Evolutionary conservation across 1,139 yeast genomes (phyloP).

Genomic region (Groenewaldozyma auringiensis): DNA sequence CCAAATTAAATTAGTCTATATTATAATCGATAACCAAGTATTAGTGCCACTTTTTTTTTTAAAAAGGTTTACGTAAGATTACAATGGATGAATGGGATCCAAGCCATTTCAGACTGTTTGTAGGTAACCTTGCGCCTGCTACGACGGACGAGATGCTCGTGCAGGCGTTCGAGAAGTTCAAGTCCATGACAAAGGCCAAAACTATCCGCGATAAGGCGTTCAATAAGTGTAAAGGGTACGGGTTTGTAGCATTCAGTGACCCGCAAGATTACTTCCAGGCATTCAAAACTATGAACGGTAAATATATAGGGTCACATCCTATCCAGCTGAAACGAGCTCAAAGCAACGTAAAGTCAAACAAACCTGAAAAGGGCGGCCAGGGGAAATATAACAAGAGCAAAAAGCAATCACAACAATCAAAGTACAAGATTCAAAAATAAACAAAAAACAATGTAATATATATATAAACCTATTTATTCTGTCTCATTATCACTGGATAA

Average conservation of each 20-base stretch:
- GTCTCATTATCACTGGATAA: conserved; percentile 1
- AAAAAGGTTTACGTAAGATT: too few relatives aligned
- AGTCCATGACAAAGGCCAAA: conserved; percentile 45
- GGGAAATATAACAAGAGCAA: neutral
- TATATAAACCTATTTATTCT: neutral
- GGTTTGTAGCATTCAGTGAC: conserved; percentile 58
- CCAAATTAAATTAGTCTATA: too few relatives aligned
- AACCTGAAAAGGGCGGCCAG: neutral
- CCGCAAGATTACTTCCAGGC: conserved; percentile 60
- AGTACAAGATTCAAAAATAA: neutral
- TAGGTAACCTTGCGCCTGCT: conserved; percentile 66
- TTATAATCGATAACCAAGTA: too few relatives aligned
- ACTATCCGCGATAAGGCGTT: conserved; percentile 33
- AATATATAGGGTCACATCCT: conserved; percentile 68
- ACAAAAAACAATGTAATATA: neutral
- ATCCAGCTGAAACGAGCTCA: conserved; percentile 63
- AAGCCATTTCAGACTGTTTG: conserved; percentile 61
- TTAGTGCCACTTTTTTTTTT: too few relatives aligned
- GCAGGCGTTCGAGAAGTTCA: conserved; percentile 45
- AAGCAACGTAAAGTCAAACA: conserved; percentile 37
- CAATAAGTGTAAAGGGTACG: conserved; percentile 53
- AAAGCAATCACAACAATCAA: neutral
- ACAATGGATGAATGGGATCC: conserved; percentile 52
- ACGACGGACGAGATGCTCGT: conserved; percentile 50
- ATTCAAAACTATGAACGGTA: conserved; percentile 68